These are phyloP conservation scores for Sapria himalayana DNA, from an alignment of 345 rosid genomes.

Conservation along the genomic window DNA sequence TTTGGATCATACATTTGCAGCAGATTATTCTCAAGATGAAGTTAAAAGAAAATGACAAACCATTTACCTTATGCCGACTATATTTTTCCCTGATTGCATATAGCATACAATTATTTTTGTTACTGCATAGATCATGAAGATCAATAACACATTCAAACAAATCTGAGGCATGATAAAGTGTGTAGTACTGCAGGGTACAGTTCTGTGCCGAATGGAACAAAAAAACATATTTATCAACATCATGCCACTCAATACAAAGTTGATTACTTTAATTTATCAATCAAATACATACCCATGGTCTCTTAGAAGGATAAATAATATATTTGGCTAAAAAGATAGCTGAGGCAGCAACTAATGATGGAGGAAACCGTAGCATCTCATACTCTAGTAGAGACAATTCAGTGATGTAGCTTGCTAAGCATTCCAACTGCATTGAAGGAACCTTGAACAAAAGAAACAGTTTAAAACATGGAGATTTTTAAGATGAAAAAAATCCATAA, in stretches of 20 bases:
- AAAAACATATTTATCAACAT: background rate
- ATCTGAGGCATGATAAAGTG: slow-evolving; percentile 46
- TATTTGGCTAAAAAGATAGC: slow-evolving; percentile 67
- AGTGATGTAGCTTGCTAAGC: slow-evolving; percentile 53
- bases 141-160: slow-evolving; percentile 49
- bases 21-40: background rate
- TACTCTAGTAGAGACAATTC: slow-evolving; percentile 75
- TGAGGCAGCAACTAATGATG: slow-evolving; percentile 76
- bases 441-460: slow-evolving; percentile 15
- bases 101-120: slow-evolving; percentile 23
- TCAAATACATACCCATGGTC: slow-evolving; percentile 53
- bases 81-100: slow-evolving; percentile 78
- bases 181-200: slow-evolving; percentile 67
- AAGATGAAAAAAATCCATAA: background rate
- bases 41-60: background rate
- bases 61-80: slow-evolving; percentile 63
- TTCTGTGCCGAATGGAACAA: slow-evolving; percentile 21
- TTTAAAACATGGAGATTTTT: background rate
- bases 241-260: too few species aligned
- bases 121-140: slow-evolving; percentile 39
- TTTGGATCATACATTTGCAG: background rate
- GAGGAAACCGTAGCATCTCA: slow-evolving; percentile 46
- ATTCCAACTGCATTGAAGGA: slow-evolving; percentile 53
- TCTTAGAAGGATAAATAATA: slow-evolving; percentile 45
- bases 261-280: background rate